These are phyloP conservation scores for Apostasia shenzhenica DNA, from an alignment of 106 monocot genomes.

Conservation along the genomic window DNA sequence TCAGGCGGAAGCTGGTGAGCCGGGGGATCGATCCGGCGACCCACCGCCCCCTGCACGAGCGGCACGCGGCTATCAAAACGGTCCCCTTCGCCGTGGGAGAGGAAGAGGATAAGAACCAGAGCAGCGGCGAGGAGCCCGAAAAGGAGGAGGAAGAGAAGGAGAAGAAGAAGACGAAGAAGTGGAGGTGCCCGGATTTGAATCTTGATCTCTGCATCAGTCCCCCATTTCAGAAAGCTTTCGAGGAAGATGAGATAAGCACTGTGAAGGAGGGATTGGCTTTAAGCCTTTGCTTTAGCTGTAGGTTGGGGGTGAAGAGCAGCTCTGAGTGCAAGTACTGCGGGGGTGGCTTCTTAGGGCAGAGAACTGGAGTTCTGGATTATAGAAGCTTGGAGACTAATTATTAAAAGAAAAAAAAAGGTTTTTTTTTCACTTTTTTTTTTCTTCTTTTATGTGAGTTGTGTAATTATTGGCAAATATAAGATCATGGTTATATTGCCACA, in stretches of 20 bases:
- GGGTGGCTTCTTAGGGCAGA: not conserved
- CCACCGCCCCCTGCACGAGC: slow-evolving; percentile 22
- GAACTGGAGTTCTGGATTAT: not conserved
- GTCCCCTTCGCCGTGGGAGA: slow-evolving; percentile 3
- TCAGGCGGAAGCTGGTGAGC: slow-evolving; percentile 50
- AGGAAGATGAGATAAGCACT: not conserved
- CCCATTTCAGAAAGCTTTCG: not conserved
- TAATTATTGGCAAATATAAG: too few relatives aligned
- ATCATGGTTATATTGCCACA: too few relatives aligned
- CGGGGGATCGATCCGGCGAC: slow-evolving; percentile 52
- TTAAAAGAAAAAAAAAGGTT: too few relatives aligned
- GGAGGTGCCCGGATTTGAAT: not conserved
- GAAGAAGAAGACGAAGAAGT: not conserved
- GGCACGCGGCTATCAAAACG: not conserved
- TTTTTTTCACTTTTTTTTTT: not conserved
- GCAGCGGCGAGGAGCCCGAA: not conserved
- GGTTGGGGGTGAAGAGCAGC: not conserved
- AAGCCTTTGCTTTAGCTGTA: not conserved
- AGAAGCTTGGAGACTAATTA: not conserved
- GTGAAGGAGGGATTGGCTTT: not conserved
- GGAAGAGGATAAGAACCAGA: not conserved
- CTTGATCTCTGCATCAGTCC: not conserved
- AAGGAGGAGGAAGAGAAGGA: not conserved
- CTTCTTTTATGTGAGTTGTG: too few relatives aligned
- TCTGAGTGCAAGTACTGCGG: not conserved